Evolutionary conservation across 2,329 filamentous ascomycete species (phyloP).

Genomic region (Emmonsia crescens): DNA sequence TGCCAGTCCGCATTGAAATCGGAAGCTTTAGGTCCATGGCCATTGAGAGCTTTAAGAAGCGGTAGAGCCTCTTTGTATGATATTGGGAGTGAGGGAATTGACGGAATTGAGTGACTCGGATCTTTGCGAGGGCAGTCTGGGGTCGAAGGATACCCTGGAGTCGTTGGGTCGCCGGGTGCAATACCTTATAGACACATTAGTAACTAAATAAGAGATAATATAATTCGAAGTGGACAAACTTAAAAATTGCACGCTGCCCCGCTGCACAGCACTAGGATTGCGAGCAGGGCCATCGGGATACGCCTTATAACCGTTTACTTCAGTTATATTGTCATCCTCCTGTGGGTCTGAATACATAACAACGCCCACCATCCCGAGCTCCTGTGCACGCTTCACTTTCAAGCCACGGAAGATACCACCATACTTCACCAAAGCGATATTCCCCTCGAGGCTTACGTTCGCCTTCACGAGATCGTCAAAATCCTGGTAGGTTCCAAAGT

Average conservation of each 20-base stretch:
- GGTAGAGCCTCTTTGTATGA: conserved; percentile 81
- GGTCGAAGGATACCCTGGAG: conserved; percentile 85
- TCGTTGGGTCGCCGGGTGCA: conserved; percentile 67
- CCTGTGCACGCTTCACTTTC: conserved; percentile 85
- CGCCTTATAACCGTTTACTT: conserved; percentile 63
- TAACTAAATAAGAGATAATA: conserved; percentile 4
- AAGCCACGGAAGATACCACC: conserved; percentile 78
- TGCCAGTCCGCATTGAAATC: conserved; percentile 66
- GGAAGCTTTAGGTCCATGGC: conserved; percentile 66
- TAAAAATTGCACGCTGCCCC: conserved; percentile 75
- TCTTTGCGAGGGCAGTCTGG: conserved; percentile 71
- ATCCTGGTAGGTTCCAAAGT: conserved; percentile 79
- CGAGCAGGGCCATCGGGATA: conserved; percentile 84
- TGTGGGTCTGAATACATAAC: conserved; percentile 83
- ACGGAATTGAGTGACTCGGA: conserved; percentile 59
- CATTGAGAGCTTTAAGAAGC: conserved; percentile 80
- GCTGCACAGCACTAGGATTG: conserved; percentile 78
- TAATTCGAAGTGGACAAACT: conserved; percentile 42
- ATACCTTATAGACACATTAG: conserved; percentile 35
- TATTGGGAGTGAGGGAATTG: conserved; percentile 83
- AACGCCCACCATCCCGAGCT: conserved; percentile 77
- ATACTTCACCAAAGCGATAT: conserved; percentile 80
- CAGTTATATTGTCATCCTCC: conserved; percentile 72
- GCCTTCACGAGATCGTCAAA: conserved; percentile 70
- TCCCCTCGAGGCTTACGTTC: conserved; percentile 66